These are phyloP conservation scores for Epichloe bromicola DNA, from an alignment of 2,329 filamentous ascomycete species.

Conservation along the genomic window DNA sequence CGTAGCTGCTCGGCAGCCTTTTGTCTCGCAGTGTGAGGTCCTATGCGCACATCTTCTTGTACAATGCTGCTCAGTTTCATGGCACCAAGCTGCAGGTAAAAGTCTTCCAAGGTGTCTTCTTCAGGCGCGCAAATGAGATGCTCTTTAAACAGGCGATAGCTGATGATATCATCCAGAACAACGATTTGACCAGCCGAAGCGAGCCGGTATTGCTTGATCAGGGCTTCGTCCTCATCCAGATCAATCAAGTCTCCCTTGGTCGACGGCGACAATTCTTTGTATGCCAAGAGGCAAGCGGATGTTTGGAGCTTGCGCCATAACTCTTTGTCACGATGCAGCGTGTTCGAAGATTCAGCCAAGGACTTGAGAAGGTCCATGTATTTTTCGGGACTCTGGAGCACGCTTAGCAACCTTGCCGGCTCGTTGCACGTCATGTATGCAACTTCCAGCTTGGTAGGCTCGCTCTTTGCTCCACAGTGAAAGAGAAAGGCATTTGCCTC, in stretches of 20 bases:
- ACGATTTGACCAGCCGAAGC: constrained; percentile 60
- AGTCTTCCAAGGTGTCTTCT: constrained; percentile 72
- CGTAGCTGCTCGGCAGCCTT: constrained; percentile 55
- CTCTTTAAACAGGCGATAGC: constrained; percentile 78
- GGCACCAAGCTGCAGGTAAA: constrained; percentile 74
- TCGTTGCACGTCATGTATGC: constrained; percentile 73
- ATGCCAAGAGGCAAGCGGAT: constrained; percentile 70
- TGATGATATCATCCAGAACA: constrained; percentile 77
- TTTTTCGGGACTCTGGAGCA: constrained; percentile 69
- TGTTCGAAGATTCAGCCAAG: constrained; percentile 58
- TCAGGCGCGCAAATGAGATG: constrained; percentile 76
- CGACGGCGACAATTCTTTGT: constrained; percentile 50
- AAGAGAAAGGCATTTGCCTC: constrained; percentile 82
- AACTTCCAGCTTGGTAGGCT: constrained; percentile 78
- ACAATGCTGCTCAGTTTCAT: constrained; percentile 64
- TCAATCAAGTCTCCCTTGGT: constrained; percentile 34
- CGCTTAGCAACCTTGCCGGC: constrained; percentile 67
- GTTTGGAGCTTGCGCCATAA: constrained; percentile 65
- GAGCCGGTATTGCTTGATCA: constrained; percentile 68
- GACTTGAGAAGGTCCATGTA: constrained; percentile 75
- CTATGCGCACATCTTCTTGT: constrained; percentile 64
- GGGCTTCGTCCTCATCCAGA: constrained; percentile 46
- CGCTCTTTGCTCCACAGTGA: constrained; percentile 78
- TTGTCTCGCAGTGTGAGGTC: constrained; percentile 52
- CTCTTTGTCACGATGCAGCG: constrained; percentile 64